A percentile compares a stretch with the other conserved stretches of the same genome.
Evolutionary conservation across 306 rosid species (phyloP).

Genomic region (Casuarina equisetifolia): DNA sequence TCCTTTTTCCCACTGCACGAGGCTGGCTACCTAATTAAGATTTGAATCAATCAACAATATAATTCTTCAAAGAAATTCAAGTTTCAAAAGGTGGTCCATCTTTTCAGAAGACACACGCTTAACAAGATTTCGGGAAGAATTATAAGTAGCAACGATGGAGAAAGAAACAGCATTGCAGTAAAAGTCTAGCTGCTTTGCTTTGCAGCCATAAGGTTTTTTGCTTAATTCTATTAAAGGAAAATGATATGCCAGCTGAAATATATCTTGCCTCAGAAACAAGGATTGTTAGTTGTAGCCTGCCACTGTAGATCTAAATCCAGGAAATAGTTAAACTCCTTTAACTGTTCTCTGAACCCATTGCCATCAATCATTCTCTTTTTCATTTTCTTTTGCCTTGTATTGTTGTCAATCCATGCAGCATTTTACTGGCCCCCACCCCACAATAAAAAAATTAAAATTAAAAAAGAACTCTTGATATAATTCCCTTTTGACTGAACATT

Average conservation of each 20-base stretch:
- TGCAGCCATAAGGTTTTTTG: neutral
- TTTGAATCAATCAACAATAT: slow-evolving; percentile 23
- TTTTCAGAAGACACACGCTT: neutral
- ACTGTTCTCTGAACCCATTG: neutral
- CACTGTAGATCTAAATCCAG: slow-evolving; percentile 1
- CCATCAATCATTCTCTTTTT: neutral
- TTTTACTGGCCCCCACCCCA: neutral
- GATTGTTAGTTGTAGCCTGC: neutral
- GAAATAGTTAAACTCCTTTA: neutral
- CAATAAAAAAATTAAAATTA: neutral
- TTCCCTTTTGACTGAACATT: neutral
- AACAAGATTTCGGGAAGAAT: neutral
- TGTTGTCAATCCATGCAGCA: neutral
- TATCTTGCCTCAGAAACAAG: neutral
- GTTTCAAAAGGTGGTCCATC: slow-evolving; percentile 14
- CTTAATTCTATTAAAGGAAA: neutral
- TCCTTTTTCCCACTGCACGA: slow-evolving; percentile 79
- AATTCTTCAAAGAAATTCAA: slow-evolving; percentile 7
- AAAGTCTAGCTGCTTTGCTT: slow-evolving; percentile 2
- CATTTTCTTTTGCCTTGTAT: neutral
- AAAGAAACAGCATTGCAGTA: neutral
- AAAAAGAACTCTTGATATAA: neutral
- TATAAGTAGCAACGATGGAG: neutral
- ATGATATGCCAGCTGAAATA: neutral
- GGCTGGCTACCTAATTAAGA: slow-evolving; percentile 58